phyloP scores from a whole-genome alignment of 306 rosid genomes.

The Casuarina cunninghamiana region DNA sequence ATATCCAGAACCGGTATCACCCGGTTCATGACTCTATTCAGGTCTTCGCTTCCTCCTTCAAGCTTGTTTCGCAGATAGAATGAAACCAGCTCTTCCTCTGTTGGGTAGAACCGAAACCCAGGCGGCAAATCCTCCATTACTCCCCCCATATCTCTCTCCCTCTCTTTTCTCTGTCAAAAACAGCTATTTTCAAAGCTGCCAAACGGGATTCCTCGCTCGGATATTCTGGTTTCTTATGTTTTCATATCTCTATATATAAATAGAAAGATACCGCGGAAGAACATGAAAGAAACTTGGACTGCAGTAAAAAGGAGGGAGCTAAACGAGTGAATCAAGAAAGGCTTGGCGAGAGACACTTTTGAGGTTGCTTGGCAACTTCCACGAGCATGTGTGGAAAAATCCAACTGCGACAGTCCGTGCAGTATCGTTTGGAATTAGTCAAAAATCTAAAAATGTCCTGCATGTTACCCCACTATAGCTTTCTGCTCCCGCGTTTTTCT shows the following conservation, averaged over 20 bases:
- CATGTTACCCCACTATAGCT: too few species aligned
- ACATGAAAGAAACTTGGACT: slow-evolving; percentile 16
- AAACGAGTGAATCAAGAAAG: slow-evolving; percentile 28
- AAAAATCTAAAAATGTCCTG: not conserved
- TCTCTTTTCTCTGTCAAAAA: not conserved
- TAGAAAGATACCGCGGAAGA: not conserved
- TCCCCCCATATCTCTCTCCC: not conserved
- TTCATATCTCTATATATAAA: not conserved
- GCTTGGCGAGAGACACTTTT: not conserved
- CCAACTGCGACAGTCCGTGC: not conserved
- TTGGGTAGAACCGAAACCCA: slow-evolving; percentile 85
- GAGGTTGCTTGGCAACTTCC: slow-evolving; percentile 27
- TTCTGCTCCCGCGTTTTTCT: too few species aligned
- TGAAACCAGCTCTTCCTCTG: slow-evolving; percentile 73
- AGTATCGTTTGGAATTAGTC: not conserved
- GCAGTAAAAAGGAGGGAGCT: not conserved
- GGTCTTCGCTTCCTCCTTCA: slow-evolving; percentile 45
- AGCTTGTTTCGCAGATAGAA: slow-evolving; percentile 69
- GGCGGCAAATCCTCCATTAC: slow-evolving; percentile 59
- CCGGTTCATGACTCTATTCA: slow-evolving; percentile 37
- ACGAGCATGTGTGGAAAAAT: slow-evolving; percentile 12
- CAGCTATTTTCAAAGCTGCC: not conserved
- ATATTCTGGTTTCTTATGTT: not conserved
- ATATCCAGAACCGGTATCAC: slow-evolving; percentile 67
- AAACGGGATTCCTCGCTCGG: not conserved